Percentiles rank a stretch among this genome's conserved stretches.
Evolutionary conservation across 2,329 filamentous ascomycete genomes (phyloP).

Genomic region (Neopestalotiopsis sp.): DNA sequence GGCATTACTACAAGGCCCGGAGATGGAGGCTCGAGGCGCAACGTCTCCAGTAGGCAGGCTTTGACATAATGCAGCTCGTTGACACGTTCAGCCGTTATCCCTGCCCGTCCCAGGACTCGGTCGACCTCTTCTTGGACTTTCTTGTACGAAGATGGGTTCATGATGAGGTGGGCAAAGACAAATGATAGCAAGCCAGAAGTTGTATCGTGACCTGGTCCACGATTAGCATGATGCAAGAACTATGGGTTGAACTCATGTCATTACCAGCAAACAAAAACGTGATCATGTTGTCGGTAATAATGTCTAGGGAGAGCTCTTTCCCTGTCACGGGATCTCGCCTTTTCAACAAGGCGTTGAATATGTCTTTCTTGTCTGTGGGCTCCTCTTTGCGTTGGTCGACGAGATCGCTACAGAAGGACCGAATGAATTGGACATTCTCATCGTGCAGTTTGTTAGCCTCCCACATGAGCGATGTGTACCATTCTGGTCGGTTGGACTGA

Average conservation of each 20-base stretch:
- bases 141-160: constrained; percentile 62
- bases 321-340: constrained; percentile 57
- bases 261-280: constrained; percentile 46
- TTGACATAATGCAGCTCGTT: constrained; percentile 68
- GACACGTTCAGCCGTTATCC: constrained; percentile 65
- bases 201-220: constrained; percentile 70
- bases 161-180: constrained; percentile 67
- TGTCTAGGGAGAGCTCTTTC: constrained; percentile 47
- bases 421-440: constrained; percentile 44
- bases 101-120: constrained; percentile 60
- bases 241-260: background rate
- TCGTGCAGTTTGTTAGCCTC: constrained; percentile 32
- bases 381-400: constrained; percentile 47
- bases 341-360: constrained; percentile 58
- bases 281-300: constrained; percentile 56
- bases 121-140: constrained; percentile 73
- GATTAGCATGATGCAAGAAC: background rate
- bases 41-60: constrained; percentile 61
- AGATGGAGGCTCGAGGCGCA: constrained; percentile 48
- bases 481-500: constrained; percentile 22
- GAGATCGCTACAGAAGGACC: constrained; percentile 47
- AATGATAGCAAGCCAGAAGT: constrained; percentile 71
- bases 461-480: constrained; percentile 28
- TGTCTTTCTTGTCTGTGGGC: constrained; percentile 51
- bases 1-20: constrained; percentile 31